These are phyloP conservation scores for Kwoniella dejecticola DNA, from an alignment of 768 basidiomycete genomes.

Conservation along the genomic window DNA sequence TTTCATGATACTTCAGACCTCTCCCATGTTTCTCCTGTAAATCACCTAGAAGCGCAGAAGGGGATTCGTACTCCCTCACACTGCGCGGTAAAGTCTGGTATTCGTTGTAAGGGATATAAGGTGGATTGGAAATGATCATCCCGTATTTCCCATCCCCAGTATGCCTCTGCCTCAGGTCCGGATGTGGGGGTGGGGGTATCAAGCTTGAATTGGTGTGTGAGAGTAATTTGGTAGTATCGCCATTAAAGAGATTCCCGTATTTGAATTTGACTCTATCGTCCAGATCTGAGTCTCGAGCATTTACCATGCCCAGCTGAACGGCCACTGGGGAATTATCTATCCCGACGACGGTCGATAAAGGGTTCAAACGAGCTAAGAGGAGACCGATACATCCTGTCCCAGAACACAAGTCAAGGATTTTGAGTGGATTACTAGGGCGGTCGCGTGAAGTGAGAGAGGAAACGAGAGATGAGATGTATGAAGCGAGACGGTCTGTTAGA, in stretches of 20 bases:
- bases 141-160: constrained; percentile 9
- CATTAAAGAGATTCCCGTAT: constrained; percentile 20
- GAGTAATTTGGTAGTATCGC: too few species aligned
- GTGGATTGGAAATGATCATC: constrained; percentile 48
- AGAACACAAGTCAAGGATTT: constrained; percentile 84
- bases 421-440: constrained; percentile 51
- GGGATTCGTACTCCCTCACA: constrained; percentile 79
- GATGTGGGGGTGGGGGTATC: constrained; percentile 44
- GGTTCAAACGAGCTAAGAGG: constrained; percentile 64
- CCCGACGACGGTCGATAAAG: constrained; percentile 12
- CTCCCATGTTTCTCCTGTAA: constrained; percentile 30
- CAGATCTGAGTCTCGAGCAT: constrained; percentile 5
- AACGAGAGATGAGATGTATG: constrained; percentile 63
- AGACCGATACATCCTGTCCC: constrained; percentile 91
- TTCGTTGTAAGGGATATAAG: constrained; percentile 71
- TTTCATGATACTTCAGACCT: constrained; percentile 71
- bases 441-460: constrained; percentile 44
- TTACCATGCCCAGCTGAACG: constrained; percentile 17
- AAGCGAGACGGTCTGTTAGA: constrained; percentile 58
- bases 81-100: constrained; percentile 67
- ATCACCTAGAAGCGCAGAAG: constrained; percentile 77
- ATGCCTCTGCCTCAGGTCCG: constrained; percentile 50
- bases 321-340: constrained; percentile 39
- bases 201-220: too few species aligned
- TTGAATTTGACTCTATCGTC: constrained; percentile 4